phyloP scores from a whole-genome alignment of 768 basidiomycete species.

The Boletus barrowsii region DNA sequence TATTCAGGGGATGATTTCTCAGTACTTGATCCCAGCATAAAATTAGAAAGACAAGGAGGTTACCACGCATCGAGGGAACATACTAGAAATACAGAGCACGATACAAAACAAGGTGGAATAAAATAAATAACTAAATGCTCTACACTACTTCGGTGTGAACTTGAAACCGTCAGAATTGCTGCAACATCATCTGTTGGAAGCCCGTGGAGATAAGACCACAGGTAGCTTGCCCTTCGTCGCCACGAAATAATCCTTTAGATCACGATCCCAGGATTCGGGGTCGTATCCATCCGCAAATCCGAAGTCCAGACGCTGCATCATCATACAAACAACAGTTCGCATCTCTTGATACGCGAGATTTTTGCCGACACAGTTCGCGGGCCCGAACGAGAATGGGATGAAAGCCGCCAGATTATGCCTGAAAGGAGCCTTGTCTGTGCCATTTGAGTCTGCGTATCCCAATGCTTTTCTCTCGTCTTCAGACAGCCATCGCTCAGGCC shows the following conservation, averaged over 20 bases:
- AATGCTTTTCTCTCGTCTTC: conserved; percentile 24
- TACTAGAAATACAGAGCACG: conserved; percentile 15
- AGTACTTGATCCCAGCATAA: neutral
- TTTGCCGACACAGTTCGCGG: conserved; percentile 44
- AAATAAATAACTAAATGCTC: conserved; percentile 24
- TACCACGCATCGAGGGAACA: conserved; percentile 9
- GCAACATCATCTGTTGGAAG: conserved; percentile 15
- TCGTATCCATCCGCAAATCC: conserved; percentile 38
- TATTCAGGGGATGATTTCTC: conserved; percentile 10
- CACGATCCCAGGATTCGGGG: conserved; percentile 31
- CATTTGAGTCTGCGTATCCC: conserved; percentile 23
- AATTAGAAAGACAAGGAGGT: conserved; percentile 5
- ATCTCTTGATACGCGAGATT: conserved; percentile 44
- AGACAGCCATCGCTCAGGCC: conserved; percentile 44
- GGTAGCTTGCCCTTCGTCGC: conserved; percentile 34
- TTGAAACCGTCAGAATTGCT: conserved; percentile 7
- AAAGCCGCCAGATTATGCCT: conserved; percentile 37
- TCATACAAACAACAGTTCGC: conserved; percentile 35
- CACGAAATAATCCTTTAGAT: conserved; percentile 39
- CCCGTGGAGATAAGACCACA: conserved; percentile 35
- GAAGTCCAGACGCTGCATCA: conserved; percentile 42
- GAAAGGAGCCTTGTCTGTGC: conserved; percentile 28
- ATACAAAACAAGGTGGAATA: conserved; percentile 3
- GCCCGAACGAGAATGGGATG: conserved; percentile 46
- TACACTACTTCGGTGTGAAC: conserved; percentile 23